phyloP scores from a whole-genome alignment of 2,329 filamentous ascomycete genomes.

The Tolypocladium endophyticum region DNA sequence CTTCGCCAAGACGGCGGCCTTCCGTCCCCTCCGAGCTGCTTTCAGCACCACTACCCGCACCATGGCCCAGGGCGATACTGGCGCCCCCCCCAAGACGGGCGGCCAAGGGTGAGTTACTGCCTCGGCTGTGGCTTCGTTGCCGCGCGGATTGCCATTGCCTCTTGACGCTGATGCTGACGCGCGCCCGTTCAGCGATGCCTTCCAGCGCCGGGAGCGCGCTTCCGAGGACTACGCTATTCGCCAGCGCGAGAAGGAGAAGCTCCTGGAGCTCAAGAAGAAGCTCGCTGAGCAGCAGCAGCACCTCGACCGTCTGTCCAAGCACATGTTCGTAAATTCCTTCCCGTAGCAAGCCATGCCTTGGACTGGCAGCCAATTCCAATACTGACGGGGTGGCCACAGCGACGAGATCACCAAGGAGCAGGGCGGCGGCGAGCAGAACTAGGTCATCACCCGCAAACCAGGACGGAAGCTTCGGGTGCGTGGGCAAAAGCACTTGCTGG shows the following conservation, averaged over 20 bases:
- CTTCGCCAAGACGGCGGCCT: slow-evolving; percentile 42
- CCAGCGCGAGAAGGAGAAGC: slow-evolving; percentile 85
- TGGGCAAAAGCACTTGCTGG: not conserved
- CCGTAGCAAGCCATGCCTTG: not conserved
- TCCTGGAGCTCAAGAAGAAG: slow-evolving; percentile 62
- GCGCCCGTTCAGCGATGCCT: slow-evolving; percentile 59
- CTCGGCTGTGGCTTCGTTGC: not conserved
- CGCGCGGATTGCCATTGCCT: not conserved
- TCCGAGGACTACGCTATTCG: slow-evolving; percentile 77
- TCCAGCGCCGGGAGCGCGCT: slow-evolving; percentile 84
- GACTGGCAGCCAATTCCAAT: not conserved
- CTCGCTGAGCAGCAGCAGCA: slow-evolving; percentile 70
- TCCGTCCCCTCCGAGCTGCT: slow-evolving; percentile 43
- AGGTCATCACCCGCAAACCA: slow-evolving; percentile 12
- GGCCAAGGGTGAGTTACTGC: slow-evolving; percentile 37
- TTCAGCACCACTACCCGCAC: slow-evolving; percentile 53
- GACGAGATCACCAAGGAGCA: slow-evolving; percentile 67
- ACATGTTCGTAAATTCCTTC: slow-evolving; percentile 54
- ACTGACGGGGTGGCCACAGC: slow-evolving; percentile 30
- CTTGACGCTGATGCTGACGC: slow-evolving; percentile 1
- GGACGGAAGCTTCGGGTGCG: not conserved
- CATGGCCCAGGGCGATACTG: slow-evolving; percentile 63
- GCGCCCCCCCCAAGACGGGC: slow-evolving; percentile 43
- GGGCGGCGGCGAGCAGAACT: slow-evolving; percentile 59
- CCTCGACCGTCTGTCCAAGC: slow-evolving; percentile 72